Base-by-base conservation (phyloP, 164 flowering plant species). In the Vitis labrusca region DNA sequence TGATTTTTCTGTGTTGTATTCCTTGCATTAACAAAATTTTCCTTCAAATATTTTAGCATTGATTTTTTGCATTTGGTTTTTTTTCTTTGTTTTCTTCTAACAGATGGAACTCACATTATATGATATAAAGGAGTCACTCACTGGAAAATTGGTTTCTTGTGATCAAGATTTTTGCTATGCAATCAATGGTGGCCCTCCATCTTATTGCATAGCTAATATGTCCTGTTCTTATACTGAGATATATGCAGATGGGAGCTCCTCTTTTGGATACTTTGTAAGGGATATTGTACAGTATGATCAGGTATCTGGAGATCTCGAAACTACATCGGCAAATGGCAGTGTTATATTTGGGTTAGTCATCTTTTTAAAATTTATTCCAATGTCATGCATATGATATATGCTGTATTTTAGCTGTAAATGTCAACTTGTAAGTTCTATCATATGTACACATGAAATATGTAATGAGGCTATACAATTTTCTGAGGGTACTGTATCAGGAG, bases 81-180 rank as follows among this genome's bases (percentile, higher is more conserved):
- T 59, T 59, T 10, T 32, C 17, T 64, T 37, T 67, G 0, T 58
- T 11, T 56, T 15, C 1, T 32, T 53, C 23, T 64, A 54, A 60
- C 84, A 95, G 99, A 77, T 93, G 27, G 85, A 88, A 15, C 90
- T 96, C 30, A 83, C 92, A 0, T 77, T 86, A 1, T 96, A 91
- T 73, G 69, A 96, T 75, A 77, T 82, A 14, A 80, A 80, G 66
- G 86, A 76, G 5, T 93, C 99, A 0, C 17, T 52, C 16, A 88
- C 89, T 67, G 89, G 85, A 14, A 80, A 82, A 44, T 54, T 80
- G 80, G 86, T 93, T 67, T 55, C 91, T 13, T 94, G 99, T 77
- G 79, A 83, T 76, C 63, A 86, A 49, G 76, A 83, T 16, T 86
- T 92, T 77, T 91, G 98, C 72, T 19, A 74, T 14, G 82, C 76